A percentile compares a stretch with the other conserved stretches of the same genome.
Conservation (phyloP, 495 filamentous ascomycete genomes). For the Talaromyces thailandensis region DNA sequence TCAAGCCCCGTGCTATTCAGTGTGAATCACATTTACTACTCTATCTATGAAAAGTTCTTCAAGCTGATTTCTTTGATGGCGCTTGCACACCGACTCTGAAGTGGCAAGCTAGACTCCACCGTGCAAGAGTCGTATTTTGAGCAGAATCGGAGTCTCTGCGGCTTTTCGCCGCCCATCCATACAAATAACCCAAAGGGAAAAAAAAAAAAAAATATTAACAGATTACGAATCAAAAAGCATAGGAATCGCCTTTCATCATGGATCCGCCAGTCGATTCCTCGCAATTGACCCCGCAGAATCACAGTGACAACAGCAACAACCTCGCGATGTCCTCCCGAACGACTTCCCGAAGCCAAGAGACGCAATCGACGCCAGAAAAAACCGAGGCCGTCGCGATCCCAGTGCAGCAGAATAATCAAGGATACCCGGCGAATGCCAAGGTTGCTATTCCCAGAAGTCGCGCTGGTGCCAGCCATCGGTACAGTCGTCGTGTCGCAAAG, state of each 20-base stretch:
- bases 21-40: not conserved
- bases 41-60: not conserved
- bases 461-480: slow-evolving; percentile 21
- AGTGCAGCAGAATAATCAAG: not conserved
- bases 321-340: not conserved
- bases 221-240: not conserved
- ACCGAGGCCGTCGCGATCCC: not conserved
- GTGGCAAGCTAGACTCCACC: not conserved
- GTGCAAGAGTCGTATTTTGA: not conserved
- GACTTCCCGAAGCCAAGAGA: slow-evolving; percentile 2
- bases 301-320: not conserved
- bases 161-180: not conserved
- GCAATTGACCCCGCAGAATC: not conserved
- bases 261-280: not conserved
- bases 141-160: not conserved
- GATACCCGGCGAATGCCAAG: slow-evolving; percentile 20
- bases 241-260: not conserved
- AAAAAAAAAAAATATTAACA: not conserved
- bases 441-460: slow-evolving; percentile 40
- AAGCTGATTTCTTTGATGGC: not conserved
- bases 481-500: slow-evolving; percentile 35
- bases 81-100: not conserved
- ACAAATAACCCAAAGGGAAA: not conserved
- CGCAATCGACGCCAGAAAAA: slow-evolving; percentile 1
- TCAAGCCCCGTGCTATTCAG: not conserved